Conservation (phyloP, 2,329 filamentous ascomycete genomes). For the Botrytis squamosa region DNA sequence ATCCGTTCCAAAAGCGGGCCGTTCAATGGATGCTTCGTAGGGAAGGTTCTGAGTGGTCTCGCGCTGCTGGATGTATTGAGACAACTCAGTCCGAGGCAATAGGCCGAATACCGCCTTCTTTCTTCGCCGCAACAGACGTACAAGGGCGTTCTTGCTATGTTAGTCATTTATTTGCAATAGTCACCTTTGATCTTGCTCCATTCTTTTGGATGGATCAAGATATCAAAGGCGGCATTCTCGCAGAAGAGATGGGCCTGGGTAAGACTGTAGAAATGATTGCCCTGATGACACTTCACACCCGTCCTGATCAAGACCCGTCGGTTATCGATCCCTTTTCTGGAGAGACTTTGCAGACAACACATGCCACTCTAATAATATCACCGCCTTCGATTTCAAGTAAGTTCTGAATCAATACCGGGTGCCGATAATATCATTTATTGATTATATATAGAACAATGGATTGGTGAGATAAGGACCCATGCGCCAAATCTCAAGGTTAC, state of each 20-base stretch:
- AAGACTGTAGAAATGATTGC: slow-evolving; percentile 77
- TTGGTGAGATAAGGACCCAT: slow-evolving; percentile 57
- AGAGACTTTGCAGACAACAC: slow-evolving; percentile 47
- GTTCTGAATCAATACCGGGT: neutral
- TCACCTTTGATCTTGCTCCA: slow-evolving; percentile 49
- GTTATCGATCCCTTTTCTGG: slow-evolving; percentile 44
- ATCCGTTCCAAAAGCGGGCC: slow-evolving; percentile 70
- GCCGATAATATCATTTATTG: neutral
- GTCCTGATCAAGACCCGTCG: slow-evolving; percentile 31
- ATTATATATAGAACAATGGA: slow-evolving; percentile 54
- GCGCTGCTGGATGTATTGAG: slow-evolving; percentile 18
- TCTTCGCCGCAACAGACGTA: slow-evolving; percentile 46
- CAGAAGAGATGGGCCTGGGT: slow-evolving; percentile 81
- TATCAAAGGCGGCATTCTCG: slow-evolving; percentile 53
- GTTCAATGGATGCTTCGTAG: slow-evolving; percentile 68
- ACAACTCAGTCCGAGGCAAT: neutral
- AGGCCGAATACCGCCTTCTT: slow-evolving; percentile 42
- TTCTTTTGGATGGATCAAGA: slow-evolving; percentile 46
- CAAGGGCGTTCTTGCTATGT: slow-evolving; percentile 51
- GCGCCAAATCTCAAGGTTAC: slow-evolving; percentile 57
- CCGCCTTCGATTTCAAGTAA: slow-evolving; percentile 49
- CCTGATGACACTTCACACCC: slow-evolving; percentile 63
- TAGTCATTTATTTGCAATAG: slow-evolving; percentile 62
- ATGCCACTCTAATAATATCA: slow-evolving; percentile 61
- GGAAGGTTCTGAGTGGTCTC: slow-evolving; percentile 58